These are phyloP conservation scores for Dothistroma septosporum DNA, from an alignment of 2,329 filamentous ascomycete genomes.

Conservation along the genomic window DNA sequence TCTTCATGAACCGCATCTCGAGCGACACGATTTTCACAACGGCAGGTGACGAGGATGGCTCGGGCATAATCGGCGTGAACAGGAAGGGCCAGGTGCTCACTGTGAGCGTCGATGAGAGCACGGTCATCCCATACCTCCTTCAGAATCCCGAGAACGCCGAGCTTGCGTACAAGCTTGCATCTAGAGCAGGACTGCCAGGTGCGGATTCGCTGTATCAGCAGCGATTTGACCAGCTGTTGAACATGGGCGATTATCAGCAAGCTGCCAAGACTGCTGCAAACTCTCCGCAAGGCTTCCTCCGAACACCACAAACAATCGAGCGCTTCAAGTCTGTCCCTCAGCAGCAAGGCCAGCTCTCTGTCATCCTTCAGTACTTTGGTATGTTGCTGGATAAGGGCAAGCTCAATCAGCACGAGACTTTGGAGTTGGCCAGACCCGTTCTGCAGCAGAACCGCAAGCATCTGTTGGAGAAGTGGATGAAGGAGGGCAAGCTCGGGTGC, in stretches of 20 bases:
- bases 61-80: slow-evolving; percentile 91
- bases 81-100: slow-evolving; percentile 95
- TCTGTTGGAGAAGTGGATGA: slow-evolving; percentile 95
- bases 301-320: slow-evolving; percentile 92
- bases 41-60: slow-evolving; percentile 73
- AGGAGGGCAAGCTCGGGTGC: slow-evolving; percentile 90
- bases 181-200: slow-evolving; percentile 85
- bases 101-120: slow-evolving; percentile 87
- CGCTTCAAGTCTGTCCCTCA: slow-evolving; percentile 84
- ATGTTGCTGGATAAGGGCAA: slow-evolving; percentile 93
- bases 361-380: slow-evolving; percentile 95
- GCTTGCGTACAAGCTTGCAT: slow-evolving; percentile 93
- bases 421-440: slow-evolving; percentile 90
- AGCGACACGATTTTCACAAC: slow-evolving; percentile 99
- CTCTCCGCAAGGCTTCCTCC: slow-evolving; percentile 91
- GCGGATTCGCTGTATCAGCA: slow-evolving; percentile 90
- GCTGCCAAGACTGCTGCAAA: slow-evolving; percentile 95
- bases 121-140: slow-evolving; percentile 87
- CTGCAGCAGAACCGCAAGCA: slow-evolving; percentile 92
- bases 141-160: slow-evolving; percentile 93
- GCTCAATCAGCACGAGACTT: slow-evolving; percentile 86
- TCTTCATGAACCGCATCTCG: slow-evolving; percentile 99
- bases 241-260: slow-evolving; percentile 73
- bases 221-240: slow-evolving; percentile 86
- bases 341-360: slow-evolving; percentile 80